phyloP scores from a whole-genome alignment of 148 eudicot genomes.

The Rhododendron ferrugineum region DNA sequence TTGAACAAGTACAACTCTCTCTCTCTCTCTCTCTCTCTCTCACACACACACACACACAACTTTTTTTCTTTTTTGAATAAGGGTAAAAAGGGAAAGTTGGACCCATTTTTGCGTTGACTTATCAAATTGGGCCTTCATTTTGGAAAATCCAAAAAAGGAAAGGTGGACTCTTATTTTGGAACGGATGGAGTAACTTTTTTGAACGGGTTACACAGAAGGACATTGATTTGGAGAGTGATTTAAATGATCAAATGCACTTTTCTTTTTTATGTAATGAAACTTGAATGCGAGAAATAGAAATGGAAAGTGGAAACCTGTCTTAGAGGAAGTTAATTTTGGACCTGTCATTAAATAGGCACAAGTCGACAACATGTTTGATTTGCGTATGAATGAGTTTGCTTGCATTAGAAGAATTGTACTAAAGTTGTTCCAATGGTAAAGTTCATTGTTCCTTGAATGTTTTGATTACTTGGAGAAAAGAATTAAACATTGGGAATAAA shows the following conservation, averaged over 20 bases:
- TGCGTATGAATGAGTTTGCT: background rate
- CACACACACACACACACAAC: too few species aligned
- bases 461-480: background rate
- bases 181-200: too few species aligned
- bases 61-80: too few species aligned
- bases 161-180: too few species aligned
- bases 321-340: background rate
- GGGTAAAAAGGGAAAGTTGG: too few species aligned
- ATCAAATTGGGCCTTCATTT: too few species aligned
- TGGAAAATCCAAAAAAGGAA: too few species aligned
- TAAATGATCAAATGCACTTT: background rate
- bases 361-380: background rate
- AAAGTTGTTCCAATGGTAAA: background rate
- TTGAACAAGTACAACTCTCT: too few species aligned
- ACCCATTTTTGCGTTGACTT: too few species aligned
- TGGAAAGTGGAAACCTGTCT: background rate
- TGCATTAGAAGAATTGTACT: background rate
- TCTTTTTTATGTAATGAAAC: background rate
- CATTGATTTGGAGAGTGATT: background rate
- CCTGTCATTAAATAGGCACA: background rate
- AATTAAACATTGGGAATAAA: background rate
- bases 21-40: too few species aligned
- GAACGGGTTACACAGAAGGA: background rate
- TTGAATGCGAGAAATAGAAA: background rate
- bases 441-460: background rate